Conservation (phyloP, 345 rosid species). For the Brassica cretica region DNA sequence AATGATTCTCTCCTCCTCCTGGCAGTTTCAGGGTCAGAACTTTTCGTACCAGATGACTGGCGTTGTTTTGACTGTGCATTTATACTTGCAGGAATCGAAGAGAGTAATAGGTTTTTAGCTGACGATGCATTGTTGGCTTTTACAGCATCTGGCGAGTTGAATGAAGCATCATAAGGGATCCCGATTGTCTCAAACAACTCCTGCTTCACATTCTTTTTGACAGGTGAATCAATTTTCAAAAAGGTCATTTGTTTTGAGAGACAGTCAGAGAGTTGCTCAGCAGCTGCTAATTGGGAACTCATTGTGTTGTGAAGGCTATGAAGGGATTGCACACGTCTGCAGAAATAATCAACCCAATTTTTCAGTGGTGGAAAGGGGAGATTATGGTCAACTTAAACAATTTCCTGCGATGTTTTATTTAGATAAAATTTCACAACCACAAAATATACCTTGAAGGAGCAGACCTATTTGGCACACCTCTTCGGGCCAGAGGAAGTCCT, state of each 20-base stretch:
- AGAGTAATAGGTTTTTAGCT: constrained; percentile 45
- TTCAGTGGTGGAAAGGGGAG: constrained; percentile 10
- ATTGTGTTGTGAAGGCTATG: constrained; percentile 72
- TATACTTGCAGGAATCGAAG: constrained; percentile 58
- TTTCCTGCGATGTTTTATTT: not conserved
- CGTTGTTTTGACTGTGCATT: constrained; percentile 58
- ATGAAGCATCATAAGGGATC: constrained; percentile 73
- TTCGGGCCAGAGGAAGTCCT: constrained; percentile 48
- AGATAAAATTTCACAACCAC: constrained; percentile 5
- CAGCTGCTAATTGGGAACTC: constrained; percentile 79
- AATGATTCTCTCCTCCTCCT: constrained; percentile 92
- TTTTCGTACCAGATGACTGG: constrained; percentile 59
- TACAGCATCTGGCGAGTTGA: constrained; percentile 64
- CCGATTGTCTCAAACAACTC: constrained; percentile 91
- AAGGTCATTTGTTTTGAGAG: constrained; percentile 84
- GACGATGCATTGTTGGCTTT: constrained; percentile 49
- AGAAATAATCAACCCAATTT: constrained; percentile 32
- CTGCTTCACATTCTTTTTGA: constrained; percentile 63
- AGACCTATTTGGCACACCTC: constrained; percentile 51
- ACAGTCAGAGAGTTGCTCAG: constrained; percentile 80
- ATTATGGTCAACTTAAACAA: constrained; percentile 6
- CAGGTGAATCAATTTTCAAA: constrained; percentile 71
- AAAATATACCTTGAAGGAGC: constrained; percentile 66
- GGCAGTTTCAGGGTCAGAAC: constrained; percentile 70
- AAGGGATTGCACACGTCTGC: constrained; percentile 70